phyloP scores from a whole-genome alignment of 2,329 filamentous ascomycete genomes.

The Paraphoma chrysanthemicola region DNA sequence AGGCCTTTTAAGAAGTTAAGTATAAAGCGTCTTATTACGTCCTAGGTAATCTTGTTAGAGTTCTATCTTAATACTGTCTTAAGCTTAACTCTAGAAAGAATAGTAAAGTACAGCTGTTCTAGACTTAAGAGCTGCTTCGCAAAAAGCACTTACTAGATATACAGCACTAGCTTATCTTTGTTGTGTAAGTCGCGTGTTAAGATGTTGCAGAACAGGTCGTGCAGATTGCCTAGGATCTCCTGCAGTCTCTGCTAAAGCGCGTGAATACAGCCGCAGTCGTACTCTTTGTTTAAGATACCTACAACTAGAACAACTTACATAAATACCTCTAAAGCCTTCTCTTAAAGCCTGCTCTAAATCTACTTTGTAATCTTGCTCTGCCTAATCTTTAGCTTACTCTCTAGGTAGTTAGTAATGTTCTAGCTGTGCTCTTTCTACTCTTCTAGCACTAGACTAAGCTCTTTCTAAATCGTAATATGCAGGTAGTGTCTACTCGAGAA shows the following conservation, averaged over 20 bases:
- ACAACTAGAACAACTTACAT: slow-evolving; percentile 44
- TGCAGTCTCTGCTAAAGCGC: slow-evolving; percentile 42
- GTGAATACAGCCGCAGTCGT: slow-evolving; percentile 34
- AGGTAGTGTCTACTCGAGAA: slow-evolving; percentile 53
- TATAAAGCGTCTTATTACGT: slow-evolving; percentile 21
- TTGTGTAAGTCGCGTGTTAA: slow-evolving; percentile 50
- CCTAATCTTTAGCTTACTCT: slow-evolving; percentile 29
- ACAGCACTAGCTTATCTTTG: slow-evolving; percentile 14
- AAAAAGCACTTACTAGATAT: slow-evolving; percentile 30
- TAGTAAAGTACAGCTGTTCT: slow-evolving; percentile 21
- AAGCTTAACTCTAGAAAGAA: slow-evolving; percentile 11
- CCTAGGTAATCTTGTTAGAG: slow-evolving; percentile 12
- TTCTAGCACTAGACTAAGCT: slow-evolving; percentile 44
- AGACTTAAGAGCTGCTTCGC: slow-evolving; percentile 16
- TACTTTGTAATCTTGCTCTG: slow-evolving; percentile 17
- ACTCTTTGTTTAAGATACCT: slow-evolving; percentile 55
- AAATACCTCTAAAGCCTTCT: slow-evolving; percentile 53
- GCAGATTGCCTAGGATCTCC: slow-evolving; percentile 52
- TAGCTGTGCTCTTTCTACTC: slow-evolving; percentile 43
- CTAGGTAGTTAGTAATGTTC: slow-evolving; percentile 45
- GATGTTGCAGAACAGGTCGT: slow-evolving; percentile 57
- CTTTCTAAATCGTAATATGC: slow-evolving; percentile 43
- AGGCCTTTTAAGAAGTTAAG: slow-evolving; percentile 29
- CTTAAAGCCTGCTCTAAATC: slow-evolving; percentile 41
- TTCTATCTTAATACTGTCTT: slow-evolving; percentile 11